Evolutionary conservation across 2,329 filamentous ascomycete genomes (phyloP).

Genomic region (Mariannaea sp.): DNA sequence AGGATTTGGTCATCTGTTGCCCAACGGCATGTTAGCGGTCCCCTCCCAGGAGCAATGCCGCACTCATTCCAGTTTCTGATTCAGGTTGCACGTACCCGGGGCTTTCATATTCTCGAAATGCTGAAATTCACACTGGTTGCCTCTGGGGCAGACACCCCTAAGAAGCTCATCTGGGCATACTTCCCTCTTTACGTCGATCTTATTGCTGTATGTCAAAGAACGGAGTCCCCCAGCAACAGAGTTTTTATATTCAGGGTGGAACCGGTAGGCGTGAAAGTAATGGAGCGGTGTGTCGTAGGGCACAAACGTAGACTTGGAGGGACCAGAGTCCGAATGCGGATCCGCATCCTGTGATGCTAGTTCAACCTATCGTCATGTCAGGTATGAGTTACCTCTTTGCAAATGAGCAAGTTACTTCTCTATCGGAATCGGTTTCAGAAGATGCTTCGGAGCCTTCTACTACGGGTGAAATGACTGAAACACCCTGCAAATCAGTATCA

Average conservation of each 20-base stretch:
- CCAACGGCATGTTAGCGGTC: constrained; percentile 53
- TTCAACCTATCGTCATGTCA: constrained; percentile 33
- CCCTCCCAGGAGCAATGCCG: constrained; percentile 39
- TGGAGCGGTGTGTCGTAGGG: constrained; percentile 85
- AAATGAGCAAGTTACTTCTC: constrained; percentile 51
- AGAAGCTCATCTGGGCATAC: constrained; percentile 78
- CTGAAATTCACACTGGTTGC: constrained; percentile 73
- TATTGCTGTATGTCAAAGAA: constrained; percentile 92
- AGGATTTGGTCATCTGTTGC: constrained; percentile 73
- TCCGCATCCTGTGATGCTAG: constrained; percentile 7
- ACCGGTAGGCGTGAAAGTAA: constrained; percentile 86
- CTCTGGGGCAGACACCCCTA: constrained; percentile 71
- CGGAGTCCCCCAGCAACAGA: constrained; percentile 76
- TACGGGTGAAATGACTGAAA: constrained; percentile 29
- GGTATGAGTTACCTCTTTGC: constrained; percentile 16
- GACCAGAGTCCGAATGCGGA: constrained; percentile 8
- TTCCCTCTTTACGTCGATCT: constrained; percentile 75
- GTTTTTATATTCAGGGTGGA: constrained; percentile 76
- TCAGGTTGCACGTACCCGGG: constrained; percentile 43
- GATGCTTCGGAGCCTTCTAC: constrained; percentile 31
- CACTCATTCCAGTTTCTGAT: constrained; percentile 23
- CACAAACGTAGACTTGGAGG: constrained; percentile 36
- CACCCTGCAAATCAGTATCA: constrained; percentile 35
- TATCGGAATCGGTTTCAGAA: constrained; percentile 35
- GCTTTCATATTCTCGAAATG: constrained; percentile 65